Percentiles rank a stretch among this genome's conserved stretches.
These are phyloP conservation scores for Sugiyamaella novakii DNA, from an alignment of 1,139 yeast species.

Conservation along the genomic window DNA sequence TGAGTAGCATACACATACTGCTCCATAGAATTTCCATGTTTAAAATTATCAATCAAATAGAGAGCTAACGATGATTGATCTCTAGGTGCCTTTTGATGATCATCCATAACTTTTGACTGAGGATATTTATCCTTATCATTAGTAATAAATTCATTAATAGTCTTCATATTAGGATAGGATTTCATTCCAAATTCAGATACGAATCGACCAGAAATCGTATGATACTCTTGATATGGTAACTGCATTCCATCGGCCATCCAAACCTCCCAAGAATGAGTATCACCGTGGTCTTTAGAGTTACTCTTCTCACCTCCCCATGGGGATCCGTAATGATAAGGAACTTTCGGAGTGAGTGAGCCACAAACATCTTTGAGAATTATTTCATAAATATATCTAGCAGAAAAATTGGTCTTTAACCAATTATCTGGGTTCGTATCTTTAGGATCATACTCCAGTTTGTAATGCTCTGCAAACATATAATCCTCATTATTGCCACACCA, in stretches of 20 bases:
- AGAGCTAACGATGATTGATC: slow-evolving; percentile 47
- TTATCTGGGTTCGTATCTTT: slow-evolving; percentile 39
- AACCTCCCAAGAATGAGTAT: slow-evolving; percentile 54
- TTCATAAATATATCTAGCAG: slow-evolving; percentile 50
- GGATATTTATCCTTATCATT: slow-evolving; percentile 45
- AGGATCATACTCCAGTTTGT: slow-evolving; percentile 41
- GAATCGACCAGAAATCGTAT: slow-evolving; percentile 48
- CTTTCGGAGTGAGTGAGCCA: slow-evolving; percentile 32
- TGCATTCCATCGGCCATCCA: slow-evolving; percentile 50
- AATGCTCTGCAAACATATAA: slow-evolving; percentile 49
- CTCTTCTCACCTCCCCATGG: slow-evolving; percentile 48
- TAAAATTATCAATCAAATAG: slow-evolving; percentile 48
- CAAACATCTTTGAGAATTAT: slow-evolving; percentile 43
- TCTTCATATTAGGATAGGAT: slow-evolving; percentile 44
- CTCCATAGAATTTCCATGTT: slow-evolving; percentile 38
- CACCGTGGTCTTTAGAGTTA: slow-evolving; percentile 47
- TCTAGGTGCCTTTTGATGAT: slow-evolving; percentile 48
- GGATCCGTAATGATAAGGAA: slow-evolving; percentile 49
- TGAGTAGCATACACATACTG: slow-evolving; percentile 52
- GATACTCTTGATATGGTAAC: slow-evolving; percentile 51
- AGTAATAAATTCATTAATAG: slow-evolving; percentile 42
- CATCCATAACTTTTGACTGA: slow-evolving; percentile 45
- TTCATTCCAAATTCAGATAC: slow-evolving; percentile 54
- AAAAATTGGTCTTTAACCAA: slow-evolving; percentile 44
- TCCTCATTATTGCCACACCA: slow-evolving; percentile 49